Evolutionary conservation across 1,284 basidiomycete species (phyloP), one percentile per base, ranked within the genome.

Genomic region (Earliella scabrosa): DNA sequence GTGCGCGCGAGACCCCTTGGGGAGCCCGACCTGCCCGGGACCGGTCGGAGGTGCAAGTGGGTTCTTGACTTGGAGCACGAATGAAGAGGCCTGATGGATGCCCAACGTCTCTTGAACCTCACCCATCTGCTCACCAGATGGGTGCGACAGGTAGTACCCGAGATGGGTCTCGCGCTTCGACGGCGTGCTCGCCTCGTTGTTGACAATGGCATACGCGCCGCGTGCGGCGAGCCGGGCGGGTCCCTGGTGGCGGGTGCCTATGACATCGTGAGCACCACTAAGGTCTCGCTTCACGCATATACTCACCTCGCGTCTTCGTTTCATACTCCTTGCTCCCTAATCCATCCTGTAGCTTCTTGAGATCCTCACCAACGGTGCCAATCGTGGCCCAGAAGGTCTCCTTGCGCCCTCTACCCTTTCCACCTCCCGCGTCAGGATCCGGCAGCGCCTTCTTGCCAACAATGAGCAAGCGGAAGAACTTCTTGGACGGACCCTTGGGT

Each of bases 391-490:
- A 88, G 63, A 85, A 85, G 0, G 73, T 76, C 50, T 80, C 74
- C 54, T 81, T 81, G 26, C 77, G 76, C 1, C 74, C 73, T 18
- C 65, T 64, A 1, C 70, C 73, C 16, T 76, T 75, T 4, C 73
- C 72, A 34, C 32, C 64, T 67, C 68, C 71, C 3, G 64, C 66
- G 8, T 78, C 75, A 2, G 83, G 79, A 59, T 85, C 79, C 0
- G 86, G 86, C 3, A 88, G 68, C 39, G 75, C 77, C 70, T 88
- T 89, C 75, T 86, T 87, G 2, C 86, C 85, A 32, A 88, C 68
- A 2, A 80, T 77, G 38, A 88, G 72, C 26, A 87, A 66, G 2
- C 85, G 79, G 65, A 81, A 86, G 38, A 75, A 75, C 60, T 81
- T 79, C 60, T 76, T 74, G 10, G 68, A 61, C 27, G 74, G 66